Evolutionary conservation across 805 yeast genomes (phyloP), one percentile per base, ranked within the genome.

Genomic region (Spathaspora gorwiae): DNA sequence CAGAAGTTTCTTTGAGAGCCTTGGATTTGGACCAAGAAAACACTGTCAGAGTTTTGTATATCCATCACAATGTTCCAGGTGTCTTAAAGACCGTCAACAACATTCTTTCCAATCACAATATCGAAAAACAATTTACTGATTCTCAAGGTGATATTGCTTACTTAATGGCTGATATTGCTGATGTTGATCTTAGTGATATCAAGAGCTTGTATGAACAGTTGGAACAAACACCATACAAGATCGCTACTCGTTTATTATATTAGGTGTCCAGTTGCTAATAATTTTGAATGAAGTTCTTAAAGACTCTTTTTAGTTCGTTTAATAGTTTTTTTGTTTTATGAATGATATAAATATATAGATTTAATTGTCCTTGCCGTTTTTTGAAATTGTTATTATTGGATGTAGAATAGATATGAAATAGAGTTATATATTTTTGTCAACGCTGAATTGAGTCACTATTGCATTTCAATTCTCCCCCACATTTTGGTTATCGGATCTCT

Each of bases 31-130:
- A 88, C 62, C 96, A 88, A 67, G 84, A 86, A 63, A 79, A 85
- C 64, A 79, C 84, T 45, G 97, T 90, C 54, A 87, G 99, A 74
- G 96, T 94, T 36, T 76, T 94, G 59, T 94, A 94, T 72, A 87
- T 90, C 61, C 99, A 94, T 74, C 94, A 87, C 71, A 94, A 94
- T 70, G 97, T 94, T 58, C 99, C 99, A 27, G 99, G 99, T 81
- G 99, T 94, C 46, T 79, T 94, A 79, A 87, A 89, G 67, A 89
- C 96, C 36, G 99, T 94, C 60, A 94, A 94, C 78, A 92, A 92
- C 75, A 88, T 94, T 57, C 81, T 94, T 68, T 86, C 95, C 47
- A 83, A 83, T 65, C 90, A 94, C 78, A 94, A 94, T 72, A 94
- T 94, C 68, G 97, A 90, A 72, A 92, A 94, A 72, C 99, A 94